A percentile compares a stretch with the other conserved stretches of the same genome.
These are phyloP conservation scores for Apiotrichum gracile DNA, from an alignment of 1,284 basidiomycete species.

Conservation along the genomic window DNA sequence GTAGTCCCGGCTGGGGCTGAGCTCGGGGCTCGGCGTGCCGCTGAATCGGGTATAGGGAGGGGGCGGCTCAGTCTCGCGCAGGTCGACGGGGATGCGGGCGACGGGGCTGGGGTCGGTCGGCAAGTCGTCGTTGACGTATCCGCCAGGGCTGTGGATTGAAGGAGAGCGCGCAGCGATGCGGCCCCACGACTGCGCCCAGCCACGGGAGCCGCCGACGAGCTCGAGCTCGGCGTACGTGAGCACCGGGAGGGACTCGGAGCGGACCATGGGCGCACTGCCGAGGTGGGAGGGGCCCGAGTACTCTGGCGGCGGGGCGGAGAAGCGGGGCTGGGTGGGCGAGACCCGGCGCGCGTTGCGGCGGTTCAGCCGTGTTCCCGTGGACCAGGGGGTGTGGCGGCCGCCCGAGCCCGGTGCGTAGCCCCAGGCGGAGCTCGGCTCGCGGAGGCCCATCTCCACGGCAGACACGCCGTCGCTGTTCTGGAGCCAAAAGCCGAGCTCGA, in stretches of 20 bases:
- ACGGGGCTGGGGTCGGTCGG: not conserved
- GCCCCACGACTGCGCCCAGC: not conserved
- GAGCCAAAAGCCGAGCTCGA: no score
- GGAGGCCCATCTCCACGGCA: no score
- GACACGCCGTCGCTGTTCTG: no score
- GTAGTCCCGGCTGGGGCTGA: not conserved
- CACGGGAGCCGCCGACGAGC: not conserved
- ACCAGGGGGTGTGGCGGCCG: no score
- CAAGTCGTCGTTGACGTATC: not conserved
- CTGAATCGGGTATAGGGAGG: not conserved
- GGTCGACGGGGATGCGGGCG: not conserved
- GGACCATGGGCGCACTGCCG: not conserved
- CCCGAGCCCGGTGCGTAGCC: no score
- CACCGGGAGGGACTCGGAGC: constrained; percentile 6
- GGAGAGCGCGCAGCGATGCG: not conserved
- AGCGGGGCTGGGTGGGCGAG: no score
- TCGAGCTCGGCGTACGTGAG: constrained; percentile 9
- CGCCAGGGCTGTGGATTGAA: no score
- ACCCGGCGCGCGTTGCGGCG: no score
- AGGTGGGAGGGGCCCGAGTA: no score
- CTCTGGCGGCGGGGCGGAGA: no score
- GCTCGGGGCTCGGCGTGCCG: not conserved
- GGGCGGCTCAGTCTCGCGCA: not conserved
- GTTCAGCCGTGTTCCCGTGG: no score
- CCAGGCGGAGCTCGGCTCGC: no score